Percentiles rank a stretch among this genome's conserved stretches.
These are phyloP conservation scores for Nepenthes gracilis DNA, from an alignment of 148 eudicot genomes.

Conservation along the genomic window DNA sequence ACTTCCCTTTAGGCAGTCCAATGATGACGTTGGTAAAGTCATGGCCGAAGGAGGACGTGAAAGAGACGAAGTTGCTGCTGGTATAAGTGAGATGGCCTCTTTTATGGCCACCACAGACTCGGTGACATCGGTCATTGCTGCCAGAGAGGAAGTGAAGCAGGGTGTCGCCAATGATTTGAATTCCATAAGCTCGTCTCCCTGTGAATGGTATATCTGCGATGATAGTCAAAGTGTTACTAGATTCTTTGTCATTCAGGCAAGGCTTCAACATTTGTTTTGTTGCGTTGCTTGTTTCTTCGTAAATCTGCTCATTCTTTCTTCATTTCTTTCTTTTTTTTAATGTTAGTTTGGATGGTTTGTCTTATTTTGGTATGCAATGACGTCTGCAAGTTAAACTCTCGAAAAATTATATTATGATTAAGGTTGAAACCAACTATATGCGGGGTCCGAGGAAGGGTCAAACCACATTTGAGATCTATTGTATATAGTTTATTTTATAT, in stretches of 20 bases:
- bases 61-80: too few species aligned
- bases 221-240: conserved; percentile 68
- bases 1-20: conserved; percentile 44
- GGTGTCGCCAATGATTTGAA: conserved; percentile 94
- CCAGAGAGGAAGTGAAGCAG: conserved; percentile 95
- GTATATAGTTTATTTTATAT: too few species aligned
- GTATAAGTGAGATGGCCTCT: conserved; percentile 42
- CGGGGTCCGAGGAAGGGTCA: too few species aligned
- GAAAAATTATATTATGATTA: too few species aligned
- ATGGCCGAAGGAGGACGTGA: too few species aligned
- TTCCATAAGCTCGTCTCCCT: conserved; percentile 63
- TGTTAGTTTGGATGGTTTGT: not conserved
- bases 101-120: conserved; percentile 86
- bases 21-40: conserved; percentile 5
- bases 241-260: conserved; percentile 86
- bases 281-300: not conserved
- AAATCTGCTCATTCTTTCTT: too few species aligned
- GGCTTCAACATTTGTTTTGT: not conserved
- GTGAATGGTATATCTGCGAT: conserved; percentile 96
- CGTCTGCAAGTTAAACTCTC: too few species aligned
- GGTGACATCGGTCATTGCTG: conserved; percentile 90
- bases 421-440: too few species aligned
- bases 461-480: too few species aligned
- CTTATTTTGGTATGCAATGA: too few species aligned
- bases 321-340: too few species aligned